Evolutionary conservation across 2,329 filamentous ascomycete genomes (phyloP).

Genomic region (Nemania abortiva): DNA sequence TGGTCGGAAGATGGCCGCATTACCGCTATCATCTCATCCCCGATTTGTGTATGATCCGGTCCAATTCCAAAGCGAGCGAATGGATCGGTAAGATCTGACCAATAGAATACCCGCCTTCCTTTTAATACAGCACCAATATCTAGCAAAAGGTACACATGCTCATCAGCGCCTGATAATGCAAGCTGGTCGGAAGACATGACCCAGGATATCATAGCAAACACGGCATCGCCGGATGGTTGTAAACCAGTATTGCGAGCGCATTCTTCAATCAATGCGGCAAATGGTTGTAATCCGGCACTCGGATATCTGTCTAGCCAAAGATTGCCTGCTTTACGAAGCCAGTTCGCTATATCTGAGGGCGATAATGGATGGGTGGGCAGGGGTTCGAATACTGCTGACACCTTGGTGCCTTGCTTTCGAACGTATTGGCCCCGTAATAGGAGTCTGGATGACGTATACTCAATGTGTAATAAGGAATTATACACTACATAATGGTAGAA

Average conservation of each 20-base stretch:
- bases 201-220: not conserved
- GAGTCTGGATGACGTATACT: not conserved
- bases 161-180: not conserved
- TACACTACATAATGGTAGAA: constrained; percentile 10
- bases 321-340: not conserved
- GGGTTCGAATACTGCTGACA: not conserved
- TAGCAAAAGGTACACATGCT: not conserved
- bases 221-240: not conserved
- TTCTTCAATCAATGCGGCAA: not conserved
- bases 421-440: not conserved
- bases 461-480: constrained; percentile 6
- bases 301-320: constrained; percentile 5
- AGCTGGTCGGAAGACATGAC: not conserved
- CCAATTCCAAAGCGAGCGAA: not conserved
- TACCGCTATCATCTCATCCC: constrained; percentile 11
- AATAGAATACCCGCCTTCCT: constrained; percentile 11
- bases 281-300: not conserved
- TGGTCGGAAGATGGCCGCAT: constrained; percentile 1
- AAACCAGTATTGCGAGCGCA: not conserved
- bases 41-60: constrained; percentile 12
- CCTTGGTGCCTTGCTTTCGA: not conserved
- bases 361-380: constrained; percentile 1
- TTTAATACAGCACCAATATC: constrained; percentile 5
- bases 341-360: not conserved
- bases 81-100: not conserved